These are phyloP conservation scores for Xylaria sp. DNA, from an alignment of 2,329 filamentous ascomycete genomes.

Conservation along the genomic window DNA sequence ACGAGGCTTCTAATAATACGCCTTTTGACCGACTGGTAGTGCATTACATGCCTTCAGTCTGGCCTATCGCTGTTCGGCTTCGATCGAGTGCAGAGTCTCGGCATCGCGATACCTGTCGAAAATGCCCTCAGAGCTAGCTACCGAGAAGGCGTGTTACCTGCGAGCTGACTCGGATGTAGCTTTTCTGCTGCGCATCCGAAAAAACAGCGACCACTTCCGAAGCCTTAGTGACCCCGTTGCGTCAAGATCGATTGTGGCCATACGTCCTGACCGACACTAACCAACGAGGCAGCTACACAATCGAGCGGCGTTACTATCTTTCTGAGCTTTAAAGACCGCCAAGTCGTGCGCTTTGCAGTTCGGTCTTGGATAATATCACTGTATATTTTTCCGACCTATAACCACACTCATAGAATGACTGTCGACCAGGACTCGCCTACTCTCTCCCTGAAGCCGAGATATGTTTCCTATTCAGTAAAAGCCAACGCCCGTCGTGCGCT, in stretches of 20 bases:
- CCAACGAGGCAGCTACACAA: constrained; percentile 4
- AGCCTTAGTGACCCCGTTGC: background rate
- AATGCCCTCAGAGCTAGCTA: constrained; percentile 14
- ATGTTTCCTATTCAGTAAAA: constrained; percentile 40
- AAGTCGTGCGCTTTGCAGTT: constrained; percentile 21
- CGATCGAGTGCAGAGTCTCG: constrained; percentile 6
- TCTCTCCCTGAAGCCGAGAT: background rate
- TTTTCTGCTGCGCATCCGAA: constrained; percentile 21
- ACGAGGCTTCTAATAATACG: constrained; percentile 2
- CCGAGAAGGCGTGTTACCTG: constrained; percentile 18
- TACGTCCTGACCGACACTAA: constrained; percentile 20
- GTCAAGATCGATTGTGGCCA: constrained; percentile 28
- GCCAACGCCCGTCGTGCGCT: constrained; percentile 42
- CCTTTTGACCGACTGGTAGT: background rate
- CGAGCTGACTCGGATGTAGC: constrained; percentile 20
- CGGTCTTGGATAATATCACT: constrained; percentile 11
- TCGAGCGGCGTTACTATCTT: constrained; percentile 14
- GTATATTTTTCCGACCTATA: background rate
- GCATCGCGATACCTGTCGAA: constrained; percentile 14
- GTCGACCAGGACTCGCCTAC: constrained; percentile 17
- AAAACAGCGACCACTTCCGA: constrained; percentile 18
- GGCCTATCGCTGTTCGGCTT: constrained; percentile 6
- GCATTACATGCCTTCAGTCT: constrained; percentile 14
- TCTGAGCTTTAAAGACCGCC: constrained; percentile 29
- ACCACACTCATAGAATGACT: constrained; percentile 13